Evolutionary conservation across 176 grass and related monocot genomes (phyloP).

Genomic region (Carex kokanica): DNA sequence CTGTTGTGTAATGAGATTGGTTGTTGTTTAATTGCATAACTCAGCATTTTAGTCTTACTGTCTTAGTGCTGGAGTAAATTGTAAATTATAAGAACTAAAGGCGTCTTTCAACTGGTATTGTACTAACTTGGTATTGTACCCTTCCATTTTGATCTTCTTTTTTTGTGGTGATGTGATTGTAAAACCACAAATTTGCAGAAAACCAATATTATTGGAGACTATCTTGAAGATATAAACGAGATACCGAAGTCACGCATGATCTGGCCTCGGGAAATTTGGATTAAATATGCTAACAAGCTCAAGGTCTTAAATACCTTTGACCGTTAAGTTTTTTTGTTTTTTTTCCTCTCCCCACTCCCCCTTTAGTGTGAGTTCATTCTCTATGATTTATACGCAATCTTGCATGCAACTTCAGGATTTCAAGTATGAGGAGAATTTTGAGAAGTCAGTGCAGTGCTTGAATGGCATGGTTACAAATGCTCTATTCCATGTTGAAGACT

Average conservation of each 20-base stretch:
- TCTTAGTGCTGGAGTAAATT: not conserved
- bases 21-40: not conserved
- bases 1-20: not conserved
- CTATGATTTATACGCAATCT: not conserved
- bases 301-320: conserved; percentile 45
- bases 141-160: not conserved
- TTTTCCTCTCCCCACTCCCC: not conserved
- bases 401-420: conserved; percentile 54
- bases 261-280: conserved; percentile 96
- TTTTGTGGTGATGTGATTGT: not conserved
- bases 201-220: conserved; percentile 98
- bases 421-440: conserved; percentile 69
- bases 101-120: not conserved
- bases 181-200: conserved; percentile 52
- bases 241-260: conserved; percentile 91
- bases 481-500: conserved; percentile 71
- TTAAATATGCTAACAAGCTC: conserved; percentile 86
- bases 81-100: not conserved
- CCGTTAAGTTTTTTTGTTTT: not conserved
- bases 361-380: not conserved
- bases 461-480: conserved; percentile 94
- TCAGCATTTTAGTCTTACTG: not conserved
- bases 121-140: not conserved
- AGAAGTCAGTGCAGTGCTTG: conserved; percentile 82
- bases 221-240: conserved; percentile 99